Conservation (phyloP, 441 rosid genomes). For the Isatis lusitanica region DNA sequence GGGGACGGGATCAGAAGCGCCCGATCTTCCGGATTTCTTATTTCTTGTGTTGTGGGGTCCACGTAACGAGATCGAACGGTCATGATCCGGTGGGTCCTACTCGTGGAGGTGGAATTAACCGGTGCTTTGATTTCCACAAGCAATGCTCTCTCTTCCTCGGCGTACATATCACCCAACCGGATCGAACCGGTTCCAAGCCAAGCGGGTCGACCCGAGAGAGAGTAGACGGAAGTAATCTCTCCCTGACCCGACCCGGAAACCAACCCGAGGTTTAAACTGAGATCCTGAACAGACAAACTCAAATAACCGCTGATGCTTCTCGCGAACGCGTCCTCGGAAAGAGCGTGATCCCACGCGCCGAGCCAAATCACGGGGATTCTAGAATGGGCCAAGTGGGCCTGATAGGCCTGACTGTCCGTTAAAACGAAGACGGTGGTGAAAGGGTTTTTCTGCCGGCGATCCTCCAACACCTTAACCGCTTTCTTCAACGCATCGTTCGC, state of each 20-base stretch:
- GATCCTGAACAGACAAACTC: constrained; percentile 62
- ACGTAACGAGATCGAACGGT: constrained; percentile 61
- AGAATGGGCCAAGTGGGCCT: constrained; percentile 33
- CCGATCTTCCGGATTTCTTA: constrained; percentile 47
- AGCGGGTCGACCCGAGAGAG: constrained; percentile 32
- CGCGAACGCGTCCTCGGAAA: constrained; percentile 47
- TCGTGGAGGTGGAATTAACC: constrained; percentile 6
- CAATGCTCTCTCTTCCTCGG: constrained; percentile 33
- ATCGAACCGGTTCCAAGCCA: constrained; percentile 37
- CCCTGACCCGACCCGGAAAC: constrained; percentile 31
- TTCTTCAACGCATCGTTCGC: constrained; percentile 78
- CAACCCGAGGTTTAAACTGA: constrained; percentile 40
- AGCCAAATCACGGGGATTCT: constrained; percentile 48
- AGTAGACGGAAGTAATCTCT: constrained; percentile 32
- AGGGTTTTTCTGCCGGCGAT: constrained; percentile 78
- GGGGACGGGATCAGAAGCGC: constrained; percentile 50
- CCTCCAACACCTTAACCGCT: constrained; percentile 84
- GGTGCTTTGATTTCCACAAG: constrained; percentile 36
- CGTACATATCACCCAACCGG: constrained; percentile 40
- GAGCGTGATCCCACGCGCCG: constrained; percentile 37
- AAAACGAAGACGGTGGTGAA: constrained; percentile 55
- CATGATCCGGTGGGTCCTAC: constrained; percentile 54
- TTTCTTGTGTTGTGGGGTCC: constrained; percentile 56
- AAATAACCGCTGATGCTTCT: constrained; percentile 47
- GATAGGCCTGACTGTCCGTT: constrained; percentile 49